phyloP scores from a whole-genome alignment of 495 filamentous ascomycete species.

The Tuber umbilicatum region DNA sequence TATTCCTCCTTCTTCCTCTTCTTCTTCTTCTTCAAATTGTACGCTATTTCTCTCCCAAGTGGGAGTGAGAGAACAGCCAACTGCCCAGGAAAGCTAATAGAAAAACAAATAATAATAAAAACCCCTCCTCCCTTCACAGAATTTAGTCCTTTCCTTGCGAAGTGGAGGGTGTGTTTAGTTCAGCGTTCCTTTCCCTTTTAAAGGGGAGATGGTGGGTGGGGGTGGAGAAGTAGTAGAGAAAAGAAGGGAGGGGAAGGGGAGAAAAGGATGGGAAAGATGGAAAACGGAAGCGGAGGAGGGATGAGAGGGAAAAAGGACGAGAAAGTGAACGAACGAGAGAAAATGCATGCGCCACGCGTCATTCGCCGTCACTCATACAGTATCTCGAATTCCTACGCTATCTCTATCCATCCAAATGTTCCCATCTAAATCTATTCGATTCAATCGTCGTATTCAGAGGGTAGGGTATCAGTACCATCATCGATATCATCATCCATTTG shows the following conservation, averaged over 20 bases:
- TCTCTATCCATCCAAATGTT: not conserved
- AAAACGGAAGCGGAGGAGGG: not conserved
- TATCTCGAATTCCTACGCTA: not conserved
- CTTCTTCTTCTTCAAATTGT: not conserved
- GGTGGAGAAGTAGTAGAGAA: not conserved
- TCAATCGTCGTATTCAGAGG: not conserved
- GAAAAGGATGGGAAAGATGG: not conserved
- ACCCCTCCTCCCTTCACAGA: not conserved
- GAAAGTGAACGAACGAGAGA: slow-evolving; percentile 15
- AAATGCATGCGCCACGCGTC: slow-evolving; percentile 37
- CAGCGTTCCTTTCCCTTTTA: not conserved
- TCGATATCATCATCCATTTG: not conserved
- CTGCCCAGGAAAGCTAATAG: not conserved
- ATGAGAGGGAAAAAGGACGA: not conserved
- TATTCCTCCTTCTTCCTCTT: not conserved
- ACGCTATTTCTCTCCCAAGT: not conserved
- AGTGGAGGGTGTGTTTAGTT: not conserved
- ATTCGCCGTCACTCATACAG: slow-evolving; percentile 35
- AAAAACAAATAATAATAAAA: not conserved
- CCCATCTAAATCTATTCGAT: not conserved
- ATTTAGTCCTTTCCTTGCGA: not conserved
- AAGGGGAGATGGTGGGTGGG: not conserved
- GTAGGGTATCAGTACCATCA: not conserved
- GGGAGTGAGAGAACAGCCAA: not conserved
- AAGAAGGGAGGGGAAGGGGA: not conserved